Evolutionary conservation across 148 eudicot species (phyloP).

Genomic region (Oxyria digyna): DNA sequence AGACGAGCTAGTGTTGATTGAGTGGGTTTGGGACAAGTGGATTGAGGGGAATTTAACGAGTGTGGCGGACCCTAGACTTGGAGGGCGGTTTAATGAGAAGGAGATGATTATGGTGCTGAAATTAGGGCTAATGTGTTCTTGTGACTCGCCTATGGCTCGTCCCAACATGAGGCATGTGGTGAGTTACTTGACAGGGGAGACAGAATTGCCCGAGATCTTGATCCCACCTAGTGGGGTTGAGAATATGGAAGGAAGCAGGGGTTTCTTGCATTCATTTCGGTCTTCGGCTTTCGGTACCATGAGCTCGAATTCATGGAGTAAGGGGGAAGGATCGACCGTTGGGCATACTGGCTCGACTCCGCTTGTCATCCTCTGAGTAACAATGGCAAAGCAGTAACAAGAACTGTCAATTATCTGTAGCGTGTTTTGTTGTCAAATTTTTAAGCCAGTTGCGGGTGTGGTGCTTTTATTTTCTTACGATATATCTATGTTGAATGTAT

Average conservation of each 20-base stretch:
- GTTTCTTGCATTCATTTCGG: neutral
- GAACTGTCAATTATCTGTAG: neutral
- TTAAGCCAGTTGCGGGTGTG: too few relatives aligned
- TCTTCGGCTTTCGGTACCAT: neutral
- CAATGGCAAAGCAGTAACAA: neutral
- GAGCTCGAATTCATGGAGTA: slow-evolving; percentile 4
- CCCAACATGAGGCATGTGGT: slow-evolving; percentile 31
- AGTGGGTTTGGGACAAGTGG: slow-evolving; percentile 22
- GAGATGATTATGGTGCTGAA: slow-evolving; percentile 27
- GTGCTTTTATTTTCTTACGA: neutral
- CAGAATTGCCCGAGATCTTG: slow-evolving; percentile 1
- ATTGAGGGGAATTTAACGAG: slow-evolving; percentile 10
- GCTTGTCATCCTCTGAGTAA: neutral
- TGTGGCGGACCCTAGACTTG: slow-evolving; percentile 23
- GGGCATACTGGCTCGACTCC: neutral
- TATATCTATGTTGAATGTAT: neutral
- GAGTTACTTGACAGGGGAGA: slow-evolving; percentile 6
- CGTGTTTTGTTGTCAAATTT: neutral
- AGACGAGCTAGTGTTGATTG: slow-evolving; percentile 24
- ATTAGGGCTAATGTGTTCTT: slow-evolving; percentile 31
- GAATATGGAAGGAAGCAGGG: slow-evolving; percentile 3
- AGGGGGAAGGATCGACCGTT: neutral
- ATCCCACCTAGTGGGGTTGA: slow-evolving; percentile 1
- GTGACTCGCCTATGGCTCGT: slow-evolving; percentile 14
- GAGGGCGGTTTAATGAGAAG: slow-evolving; percentile 13